Base-by-base conservation (phyloP, 2,329 filamentous ascomycete genomes). In the Paecilomyces niveus region DNA sequence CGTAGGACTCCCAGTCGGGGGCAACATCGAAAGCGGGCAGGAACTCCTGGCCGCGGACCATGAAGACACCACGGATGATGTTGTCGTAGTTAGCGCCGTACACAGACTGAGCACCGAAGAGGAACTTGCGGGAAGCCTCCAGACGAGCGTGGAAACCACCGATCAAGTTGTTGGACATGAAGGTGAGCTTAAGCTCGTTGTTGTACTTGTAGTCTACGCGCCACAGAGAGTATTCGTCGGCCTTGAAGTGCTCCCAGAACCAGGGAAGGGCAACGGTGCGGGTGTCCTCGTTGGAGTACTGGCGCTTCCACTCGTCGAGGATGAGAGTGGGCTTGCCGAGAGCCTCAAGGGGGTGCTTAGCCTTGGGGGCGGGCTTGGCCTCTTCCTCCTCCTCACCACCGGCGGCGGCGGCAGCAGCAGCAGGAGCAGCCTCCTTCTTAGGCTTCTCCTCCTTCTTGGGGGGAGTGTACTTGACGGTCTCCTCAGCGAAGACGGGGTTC, bases 141-240 rank as follows among this genome's bases (percentile, higher is more conserved):
- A 99, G 90, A 84, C 94, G 94, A 77, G 86, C 85, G 82, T 97
- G 96, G 86, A 99, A 96, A 77, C 94, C 94, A 80, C 85, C 92
- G 76, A 99, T 93, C 78, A 97, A 83, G 86, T 99, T 99, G 85
- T 89, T 90, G 69, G 91, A 93, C 94, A 99, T 99, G 89, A 99
- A 99, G 73, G 89, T 89, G 79, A 94, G 82, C 74, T 91, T 97
- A 68, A 99, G 85, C 87, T 99, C 94, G 62, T 96, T 87, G 80
- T 97, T 96, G 85, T 99, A 99, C 88, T 96, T 97, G 88, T 96
- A 99, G 80, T 92, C 88, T 69, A 92, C 81, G 77, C 86, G 87
- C 91, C 92, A 99, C 77, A 99, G 80, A 58, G 92, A 96, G 86
- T 94, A 99, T 80, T 99, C 94, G 65, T 92, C 88, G 69, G 94